Conservation (phyloP, 2,329 filamentous ascomycete genomes). For the Aspergillus eucalypticola region DNA sequence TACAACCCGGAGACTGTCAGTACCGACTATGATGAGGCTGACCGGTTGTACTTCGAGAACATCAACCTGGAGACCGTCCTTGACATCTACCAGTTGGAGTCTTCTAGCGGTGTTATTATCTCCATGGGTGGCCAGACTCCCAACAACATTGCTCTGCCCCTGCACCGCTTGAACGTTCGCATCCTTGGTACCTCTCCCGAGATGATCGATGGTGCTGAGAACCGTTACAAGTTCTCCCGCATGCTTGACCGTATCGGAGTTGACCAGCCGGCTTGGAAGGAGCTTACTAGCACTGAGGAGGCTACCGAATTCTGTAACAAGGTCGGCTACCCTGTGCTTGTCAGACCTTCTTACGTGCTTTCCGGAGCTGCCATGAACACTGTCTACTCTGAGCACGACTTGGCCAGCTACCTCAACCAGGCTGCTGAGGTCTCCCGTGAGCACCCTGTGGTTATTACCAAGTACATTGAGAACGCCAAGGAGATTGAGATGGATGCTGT, state of each 20-base stretch:
- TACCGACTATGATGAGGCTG: slow-evolving; percentile 93
- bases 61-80: slow-evolving; percentile 87
- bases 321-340: slow-evolving; percentile 89
- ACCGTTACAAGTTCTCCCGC: slow-evolving; percentile 97
- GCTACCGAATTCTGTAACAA: slow-evolving; percentile 82
- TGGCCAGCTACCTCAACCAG: slow-evolving; percentile 84
- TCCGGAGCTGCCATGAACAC: slow-evolving; percentile 99
- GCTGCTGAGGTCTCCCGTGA: slow-evolving; percentile 91
- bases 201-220: slow-evolving; percentile 98
- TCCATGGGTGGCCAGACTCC: slow-evolving; percentile 97
- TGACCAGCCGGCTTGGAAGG: slow-evolving; percentile 97
- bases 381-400: slow-evolving; percentile 91
- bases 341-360: slow-evolving; percentile 93
- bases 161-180: slow-evolving; percentile 86
- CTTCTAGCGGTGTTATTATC: slow-evolving; percentile 79
- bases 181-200: slow-evolving; percentile 94
- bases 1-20: slow-evolving; percentile 87
- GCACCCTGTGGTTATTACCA: slow-evolving; percentile 96
- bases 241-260: slow-evolving; percentile 95
- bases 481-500: slow-evolving; percentile 99
- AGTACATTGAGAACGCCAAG: slow-evolving; percentile 99
- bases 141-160: slow-evolving; percentile 92
- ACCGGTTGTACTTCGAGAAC: slow-evolving; percentile 93
- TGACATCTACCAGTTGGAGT: slow-evolving; percentile 90
- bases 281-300: slow-evolving; percentile 91